phyloP scores from a whole-genome alignment of 2,329 filamentous ascomycete species.

The Epichloe gansuensis region DNA sequence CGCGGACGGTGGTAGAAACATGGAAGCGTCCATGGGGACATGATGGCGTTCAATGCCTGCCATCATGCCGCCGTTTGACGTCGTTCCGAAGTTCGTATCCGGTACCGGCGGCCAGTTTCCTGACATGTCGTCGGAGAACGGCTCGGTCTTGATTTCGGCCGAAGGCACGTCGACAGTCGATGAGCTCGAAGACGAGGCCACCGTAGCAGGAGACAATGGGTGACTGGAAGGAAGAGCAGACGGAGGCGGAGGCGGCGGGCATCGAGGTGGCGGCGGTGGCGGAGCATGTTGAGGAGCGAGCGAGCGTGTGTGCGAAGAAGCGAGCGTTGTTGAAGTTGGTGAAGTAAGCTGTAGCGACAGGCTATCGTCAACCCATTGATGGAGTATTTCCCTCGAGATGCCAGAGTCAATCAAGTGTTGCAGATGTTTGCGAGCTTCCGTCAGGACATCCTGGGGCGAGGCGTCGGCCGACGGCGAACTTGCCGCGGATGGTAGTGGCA shows the following conservation, averaged over 20 bases:
- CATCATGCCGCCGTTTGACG: conserved; percentile 4
- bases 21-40: conserved; percentile 11
- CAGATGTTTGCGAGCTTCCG: conserved; percentile 31
- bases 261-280: conserved; percentile 19
- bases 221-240: conserved; percentile 12
- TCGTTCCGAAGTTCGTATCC: conserved; percentile 3
- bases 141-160: conserved; percentile 18
- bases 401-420: conserved; percentile 33
- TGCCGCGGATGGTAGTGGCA: conserved; percentile 9
- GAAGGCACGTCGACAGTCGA: conserved; percentile 11
- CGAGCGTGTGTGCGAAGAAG: conserved; percentile 8
- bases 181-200: conserved; percentile 6
- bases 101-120: conserved; percentile 10
- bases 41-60: conserved; percentile 2
- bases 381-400: conserved; percentile 29
- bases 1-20: conserved; percentile 24
- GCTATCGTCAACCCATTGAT: conserved; percentile 28
- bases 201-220: conserved; percentile 8
- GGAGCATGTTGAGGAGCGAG: conserved; percentile 14
- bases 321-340: conserved; percentile 9
- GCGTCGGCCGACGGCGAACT: conserved; percentile 17
- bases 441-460: conserved; percentile 30
- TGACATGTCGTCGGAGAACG: conserved; percentile 16
- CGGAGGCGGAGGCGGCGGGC: conserved; percentile 15
- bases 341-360: conserved; percentile 20